Evolutionary conservation across 352 stramenopile genomes (phyloP), one percentile per base, ranked within the genome.

Genomic region (Globisporangium radiosum): DNA sequence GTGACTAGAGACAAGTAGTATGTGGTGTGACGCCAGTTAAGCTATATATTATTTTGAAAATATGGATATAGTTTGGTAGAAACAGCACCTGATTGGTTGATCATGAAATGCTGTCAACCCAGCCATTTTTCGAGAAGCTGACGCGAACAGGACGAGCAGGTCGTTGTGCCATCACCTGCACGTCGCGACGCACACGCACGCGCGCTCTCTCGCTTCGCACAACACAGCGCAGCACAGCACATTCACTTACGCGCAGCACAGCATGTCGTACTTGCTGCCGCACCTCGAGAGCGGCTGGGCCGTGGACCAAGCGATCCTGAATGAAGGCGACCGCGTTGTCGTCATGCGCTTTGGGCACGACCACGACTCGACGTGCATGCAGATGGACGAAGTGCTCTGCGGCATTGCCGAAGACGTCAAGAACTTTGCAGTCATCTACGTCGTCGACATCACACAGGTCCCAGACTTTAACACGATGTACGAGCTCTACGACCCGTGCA

Each of bases 381-480:
- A 99, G 70, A 98, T 99, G 90, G 97, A 99, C 71, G 96, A 99
- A 72, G 78, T 97, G 65, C 71, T 98, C 5, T 94, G 84, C 56
- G 88, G 78, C 54, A 97, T 99, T 48, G 95, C 96, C 44, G 97
- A 99, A 65, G 96, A 99, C 68, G 95, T 99, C 43, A 99, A 99
- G 78, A 99, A 99, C 71, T 99, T 99, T 75, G 96, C 95, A 5
- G 96, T 96, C 13, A 95, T 99, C 56, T 99, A 99, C 71, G 79
- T 99, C 13, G 97, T 93, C 40, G 83, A 93, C 71, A 94, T 94
- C 63, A 92, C 83, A 15, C 83, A 97, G 53, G 97, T 99, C 52
- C 97, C 97, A 7, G 97, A 99, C 69, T 99, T 99, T 69, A 99
- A 99, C 74, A 93, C 91, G 58, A 99, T 99, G 97, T 99, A 99